Conservation (phyloP, 306 rosid species). For the Leucaena leucocephala region DNA sequence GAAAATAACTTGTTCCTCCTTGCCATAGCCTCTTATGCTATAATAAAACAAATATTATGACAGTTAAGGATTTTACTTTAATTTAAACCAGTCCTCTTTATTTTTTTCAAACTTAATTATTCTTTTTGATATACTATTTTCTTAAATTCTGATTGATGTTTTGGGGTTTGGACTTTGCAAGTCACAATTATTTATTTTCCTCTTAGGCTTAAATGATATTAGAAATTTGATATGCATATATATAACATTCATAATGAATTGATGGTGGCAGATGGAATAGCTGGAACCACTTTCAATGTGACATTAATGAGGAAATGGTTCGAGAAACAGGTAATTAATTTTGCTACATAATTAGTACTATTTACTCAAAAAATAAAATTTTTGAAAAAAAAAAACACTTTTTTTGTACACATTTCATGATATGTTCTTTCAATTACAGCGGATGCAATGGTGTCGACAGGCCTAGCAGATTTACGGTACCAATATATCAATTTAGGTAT, state of each 20-base stretch:
- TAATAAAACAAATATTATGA: neutral
- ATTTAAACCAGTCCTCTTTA: neutral
- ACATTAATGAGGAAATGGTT: slow-evolving; percentile 57
- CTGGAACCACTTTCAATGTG: slow-evolving; percentile 76
- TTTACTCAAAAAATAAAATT: neutral
- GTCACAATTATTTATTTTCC: neutral
- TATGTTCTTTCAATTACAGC: slow-evolving; percentile 43
- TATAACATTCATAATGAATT: neutral
- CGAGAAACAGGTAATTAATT: slow-evolving; percentile 62
- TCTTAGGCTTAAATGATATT: neutral
- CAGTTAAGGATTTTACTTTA: neutral
- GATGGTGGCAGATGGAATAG: slow-evolving; percentile 62
- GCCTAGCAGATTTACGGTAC: slow-evolving; percentile 71
- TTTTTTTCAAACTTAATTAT: neutral
- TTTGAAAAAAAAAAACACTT: neutral
- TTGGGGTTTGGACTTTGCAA: neutral
- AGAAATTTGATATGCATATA: neutral
- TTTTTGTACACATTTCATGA: neutral
- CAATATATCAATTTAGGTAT: slow-evolving; percentile 69
- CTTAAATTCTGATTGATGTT: neutral
- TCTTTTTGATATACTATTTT: neutral
- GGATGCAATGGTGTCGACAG: slow-evolving; percentile 79
- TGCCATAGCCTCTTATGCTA: too few relatives aligned
- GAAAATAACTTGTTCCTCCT: too few relatives aligned
- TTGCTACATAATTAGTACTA: neutral